These are phyloP conservation scores for Trichophyton benhamiae DNA, from an alignment of 2,329 filamentous ascomycete genomes.

Conservation along the genomic window DNA sequence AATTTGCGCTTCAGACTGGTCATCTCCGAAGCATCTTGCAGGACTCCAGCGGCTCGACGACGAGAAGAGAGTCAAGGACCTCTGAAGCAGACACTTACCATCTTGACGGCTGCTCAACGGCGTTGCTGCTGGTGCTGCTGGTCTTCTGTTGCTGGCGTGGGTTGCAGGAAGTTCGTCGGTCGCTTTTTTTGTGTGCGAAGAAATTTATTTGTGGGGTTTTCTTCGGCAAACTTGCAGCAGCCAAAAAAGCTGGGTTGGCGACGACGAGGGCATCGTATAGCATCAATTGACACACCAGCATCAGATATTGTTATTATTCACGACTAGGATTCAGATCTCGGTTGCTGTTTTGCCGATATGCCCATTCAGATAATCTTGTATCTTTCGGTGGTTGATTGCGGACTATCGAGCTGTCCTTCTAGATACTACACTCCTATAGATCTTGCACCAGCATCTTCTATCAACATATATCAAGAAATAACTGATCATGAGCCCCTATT, in stretches of 20 bases:
- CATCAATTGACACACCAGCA: too few species aligned
- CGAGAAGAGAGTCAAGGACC: neutral
- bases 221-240: conserved; percentile 23
- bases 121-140: neutral
- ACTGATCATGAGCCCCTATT: neutral
- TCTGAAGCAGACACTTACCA: conserved; percentile 29
- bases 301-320: too few species aligned
- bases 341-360: neutral
- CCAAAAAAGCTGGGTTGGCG: conserved; percentile 25
- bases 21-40: conserved; percentile 95
- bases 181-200: conserved; percentile 14
- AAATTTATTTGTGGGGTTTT: conserved; percentile 28
- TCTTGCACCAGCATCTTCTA: too few species aligned
- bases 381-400: too few species aligned
- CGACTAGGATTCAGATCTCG: too few species aligned
- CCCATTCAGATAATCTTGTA: neutral
- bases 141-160: conserved; percentile 16
- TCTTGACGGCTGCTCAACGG: conserved; percentile 30
- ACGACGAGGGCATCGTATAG: conserved; percentile 16
- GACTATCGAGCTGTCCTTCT: too few species aligned
- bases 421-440: too few species aligned
- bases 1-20: conserved; percentile 95
- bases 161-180: conserved; percentile 19
- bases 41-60: conserved; percentile 21
- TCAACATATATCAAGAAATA: neutral